phyloP scores from a whole-genome alignment of 2,329 filamentous ascomycete species.

The Claviceps humidiphila region DNA sequence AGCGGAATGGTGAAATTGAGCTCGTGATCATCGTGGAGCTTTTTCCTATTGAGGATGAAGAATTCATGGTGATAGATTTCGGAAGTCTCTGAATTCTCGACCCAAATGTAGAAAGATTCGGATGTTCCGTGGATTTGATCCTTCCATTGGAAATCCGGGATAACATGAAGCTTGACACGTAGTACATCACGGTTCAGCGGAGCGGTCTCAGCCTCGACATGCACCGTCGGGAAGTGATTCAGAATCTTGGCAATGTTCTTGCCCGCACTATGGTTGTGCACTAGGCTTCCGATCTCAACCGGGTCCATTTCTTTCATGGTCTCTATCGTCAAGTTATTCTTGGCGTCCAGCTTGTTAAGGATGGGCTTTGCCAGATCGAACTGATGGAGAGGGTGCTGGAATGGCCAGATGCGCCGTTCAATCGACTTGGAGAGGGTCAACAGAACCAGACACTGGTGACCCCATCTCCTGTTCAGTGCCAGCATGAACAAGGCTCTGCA shows the following conservation, averaged over 20 bases:
- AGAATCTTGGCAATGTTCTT: conserved; percentile 68
- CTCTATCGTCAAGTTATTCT: conserved; percentile 63
- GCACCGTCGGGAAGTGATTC: conserved; percentile 83
- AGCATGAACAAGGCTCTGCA: conserved; percentile 96
- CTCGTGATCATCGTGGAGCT: conserved; percentile 92
- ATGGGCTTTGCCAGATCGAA: conserved; percentile 82
- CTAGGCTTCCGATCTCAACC: conserved; percentile 76
- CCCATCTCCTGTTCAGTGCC: conserved; percentile 87
- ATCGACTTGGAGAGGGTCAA: conserved; percentile 92
- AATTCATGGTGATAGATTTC: conserved; percentile 98
- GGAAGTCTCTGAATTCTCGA: conserved; percentile 93
- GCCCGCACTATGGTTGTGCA: conserved; percentile 84
- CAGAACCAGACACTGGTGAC: conserved; percentile 83
- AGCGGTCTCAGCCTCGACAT: conserved; percentile 85
- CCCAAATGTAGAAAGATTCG: conserved; percentile 97
- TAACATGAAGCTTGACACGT: conserved; percentile 75
- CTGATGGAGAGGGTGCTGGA: conserved; percentile 86
- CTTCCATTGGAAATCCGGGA: conserved; percentile 88
- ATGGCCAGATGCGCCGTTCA: conserved; percentile 90
- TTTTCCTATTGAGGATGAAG: conserved; percentile 82
- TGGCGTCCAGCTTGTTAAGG: conserved; percentile 73
- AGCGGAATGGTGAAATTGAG: conserved; percentile 95
- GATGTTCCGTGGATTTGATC: conserved; percentile 86
- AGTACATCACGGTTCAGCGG: conserved; percentile 90
- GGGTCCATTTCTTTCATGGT: conserved; percentile 84